Evolutionary conservation across 495 filamentous ascomycete genomes (phyloP).

Genomic region (Aspergillus taichungensis): DNA sequence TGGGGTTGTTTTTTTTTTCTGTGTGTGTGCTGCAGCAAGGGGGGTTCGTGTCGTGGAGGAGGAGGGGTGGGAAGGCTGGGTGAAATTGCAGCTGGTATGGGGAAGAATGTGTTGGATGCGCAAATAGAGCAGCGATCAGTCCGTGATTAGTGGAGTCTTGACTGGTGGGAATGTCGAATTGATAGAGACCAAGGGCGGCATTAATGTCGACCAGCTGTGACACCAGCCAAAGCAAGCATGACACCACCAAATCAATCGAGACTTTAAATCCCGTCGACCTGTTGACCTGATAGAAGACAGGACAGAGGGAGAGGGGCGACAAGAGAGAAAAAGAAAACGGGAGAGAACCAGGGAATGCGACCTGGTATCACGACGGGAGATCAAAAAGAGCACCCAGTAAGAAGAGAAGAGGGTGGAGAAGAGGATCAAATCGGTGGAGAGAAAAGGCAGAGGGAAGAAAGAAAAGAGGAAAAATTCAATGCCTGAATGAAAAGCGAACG

Average conservation of each 20-base stretch:
- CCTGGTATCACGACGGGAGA: too few species aligned
- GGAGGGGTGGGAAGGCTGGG: conserved; percentile 16
- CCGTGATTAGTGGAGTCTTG: conserved; percentile 30
- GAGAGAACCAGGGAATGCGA: too few species aligned
- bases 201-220: conserved; percentile 37
- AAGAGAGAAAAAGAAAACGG: background rate
- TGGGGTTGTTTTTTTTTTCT: too few species aligned
- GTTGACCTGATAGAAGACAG: background rate
- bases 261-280: conserved; percentile 7
- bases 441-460: conserved; percentile 10
- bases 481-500: background rate
- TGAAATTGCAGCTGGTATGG: conserved; percentile 18
- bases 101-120: conserved; percentile 36
- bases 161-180: conserved; percentile 30
- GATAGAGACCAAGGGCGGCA: conserved; percentile 34
- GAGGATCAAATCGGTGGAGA: conserved; percentile 7
- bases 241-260: conserved; percentile 20
- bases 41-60: conserved; percentile 31
- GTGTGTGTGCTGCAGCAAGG: conserved; percentile 21
- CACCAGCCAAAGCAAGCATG: conserved; percentile 35
- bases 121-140: conserved; percentile 21
- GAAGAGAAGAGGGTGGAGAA: conserved; percentile 4
- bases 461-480: conserved; percentile 7
- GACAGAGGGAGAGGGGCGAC: background rate
- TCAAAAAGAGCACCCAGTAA: too few species aligned